Evolutionary conservation across 192 early-diverging fungal genomes (phyloP), one percentile per base, ranked within the genome.

Genomic region (Coemansia sp.): DNA sequence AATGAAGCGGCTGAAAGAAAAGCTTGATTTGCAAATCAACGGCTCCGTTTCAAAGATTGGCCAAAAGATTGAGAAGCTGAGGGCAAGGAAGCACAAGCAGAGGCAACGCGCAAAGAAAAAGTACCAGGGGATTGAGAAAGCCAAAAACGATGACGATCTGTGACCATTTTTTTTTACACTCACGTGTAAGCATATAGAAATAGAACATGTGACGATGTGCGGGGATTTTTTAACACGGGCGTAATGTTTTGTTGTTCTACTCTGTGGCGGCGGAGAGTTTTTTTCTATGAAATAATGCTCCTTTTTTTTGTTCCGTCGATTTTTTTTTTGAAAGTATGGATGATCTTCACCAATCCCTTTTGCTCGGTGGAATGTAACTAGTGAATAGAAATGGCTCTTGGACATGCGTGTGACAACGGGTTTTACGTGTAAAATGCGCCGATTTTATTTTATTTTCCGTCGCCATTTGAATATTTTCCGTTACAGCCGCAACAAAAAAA

Each of bases 11-110:
- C 60, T 92, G 1, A 53, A 66, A 14, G 81, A 73, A 14, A 86
- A 88, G 64, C 67, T 92, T n/a, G 90, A 92, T 63, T 81, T 89
- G 18, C 65, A 82, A 25, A 57, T 72, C 50, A 92, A 92, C 52
- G 88, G 88, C 6, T 59, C 70, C 1, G 46, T 66, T 25, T 88
- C 86, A 9, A 90, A 90, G 48, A 80, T 61, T 18, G 82, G 78
- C 6, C 69, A 83, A 45, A 86, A 87, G 57, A 82, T 82, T 22
- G 77, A 75, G 4, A 90, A 88, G 55, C 73, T 88, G 32, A 77
- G 81, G 21, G 82, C 83, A 25, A 66, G 69, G 48, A 84, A 88
- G 56, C 79, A 83, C 11, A 79, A 82, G 47, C 71, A 76, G 43
- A 62, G 71, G 16, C 75, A 81, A 46, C 66, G 85, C 25, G 77